These are phyloP conservation scores for Backusella mclennaniae DNA, from an alignment of 192 early-diverging fungal species.

Conservation along the genomic window DNA sequence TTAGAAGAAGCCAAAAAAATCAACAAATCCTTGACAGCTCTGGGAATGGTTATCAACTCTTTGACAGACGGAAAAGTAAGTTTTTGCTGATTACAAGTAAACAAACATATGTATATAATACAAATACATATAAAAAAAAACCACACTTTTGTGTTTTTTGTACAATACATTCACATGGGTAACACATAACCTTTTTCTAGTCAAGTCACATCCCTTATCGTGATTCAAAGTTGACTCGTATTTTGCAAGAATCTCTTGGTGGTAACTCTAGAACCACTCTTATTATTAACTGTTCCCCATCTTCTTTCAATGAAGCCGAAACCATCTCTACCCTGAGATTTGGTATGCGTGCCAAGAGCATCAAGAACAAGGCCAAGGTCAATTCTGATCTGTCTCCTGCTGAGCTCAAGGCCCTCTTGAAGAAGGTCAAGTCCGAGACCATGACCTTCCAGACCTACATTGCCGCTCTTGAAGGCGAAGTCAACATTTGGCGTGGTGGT, in stretches of 20 bases:
- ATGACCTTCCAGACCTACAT: slow-evolving; percentile 84
- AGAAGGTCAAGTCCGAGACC: slow-evolving; percentile 82
- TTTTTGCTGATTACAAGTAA: neutral
- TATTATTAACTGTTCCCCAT: slow-evolving; percentile 98
- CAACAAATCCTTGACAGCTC: slow-evolving; percentile 95
- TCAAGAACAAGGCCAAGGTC: slow-evolving; percentile 99
- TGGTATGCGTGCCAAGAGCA: slow-evolving; percentile 98
- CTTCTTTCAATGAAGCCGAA: slow-evolving; percentile 96
- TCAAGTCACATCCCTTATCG: slow-evolving; percentile 98
- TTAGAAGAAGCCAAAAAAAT: slow-evolving; percentile 99
- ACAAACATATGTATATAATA: neutral
- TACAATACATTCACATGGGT: slow-evolving; percentile 5
- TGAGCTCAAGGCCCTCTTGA: slow-evolving; percentile 94
- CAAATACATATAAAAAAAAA: neutral
- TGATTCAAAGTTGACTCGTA: slow-evolving; percentile 98
- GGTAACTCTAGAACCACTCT: slow-evolving; percentile 99
- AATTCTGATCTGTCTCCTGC: slow-evolving; percentile 94
- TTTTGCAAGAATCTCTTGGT: slow-evolving; percentile 98
- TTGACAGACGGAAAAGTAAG: slow-evolving; percentile 95
- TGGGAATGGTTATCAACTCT: slow-evolving; percentile 99
- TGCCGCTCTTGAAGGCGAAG: slow-evolving; percentile 82
- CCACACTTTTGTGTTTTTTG: neutral
- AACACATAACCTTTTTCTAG: slow-evolving; percentile 33
- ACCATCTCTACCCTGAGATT: slow-evolving; percentile 93
- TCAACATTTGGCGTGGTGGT: slow-evolving; percentile 87